Conservation (phyloP, 768 basidiomycete species). For the Leccinum boreale region DNA sequence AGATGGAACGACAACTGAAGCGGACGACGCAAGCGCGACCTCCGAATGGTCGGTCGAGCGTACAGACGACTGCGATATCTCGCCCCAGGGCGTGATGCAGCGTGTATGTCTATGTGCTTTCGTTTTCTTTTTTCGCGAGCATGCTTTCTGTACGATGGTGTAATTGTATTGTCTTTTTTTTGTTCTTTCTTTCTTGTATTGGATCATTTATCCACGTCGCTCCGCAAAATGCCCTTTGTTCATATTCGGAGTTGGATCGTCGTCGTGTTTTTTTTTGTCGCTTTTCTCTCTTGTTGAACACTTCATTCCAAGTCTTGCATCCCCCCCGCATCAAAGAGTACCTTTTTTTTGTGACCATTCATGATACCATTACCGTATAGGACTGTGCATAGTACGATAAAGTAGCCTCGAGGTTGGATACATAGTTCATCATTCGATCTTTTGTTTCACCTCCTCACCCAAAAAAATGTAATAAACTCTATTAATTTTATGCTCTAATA, state of each 20-base stretch:
- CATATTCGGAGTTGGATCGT: background rate
- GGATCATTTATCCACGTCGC: background rate
- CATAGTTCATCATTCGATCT: constrained; percentile 6
- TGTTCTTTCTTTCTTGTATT: background rate
- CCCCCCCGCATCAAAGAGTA: constrained; percentile 13
- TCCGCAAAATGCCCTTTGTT: background rate
- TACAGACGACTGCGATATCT: constrained; percentile 28
- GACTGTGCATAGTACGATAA: constrained; percentile 19
- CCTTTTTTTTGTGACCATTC: background rate
- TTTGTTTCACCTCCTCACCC: background rate
- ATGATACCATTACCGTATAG: constrained; percentile 18
- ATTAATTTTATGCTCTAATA: constrained; percentile 5
- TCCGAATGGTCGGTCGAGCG: constrained; percentile 23
- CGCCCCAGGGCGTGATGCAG: constrained; percentile 22
- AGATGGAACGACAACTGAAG: constrained; percentile 73
- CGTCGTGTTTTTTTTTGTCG: constrained; percentile 3
- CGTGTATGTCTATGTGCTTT: background rate
- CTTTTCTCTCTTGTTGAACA: background rate
- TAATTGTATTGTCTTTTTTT: background rate
- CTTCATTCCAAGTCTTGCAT: constrained; percentile 3
- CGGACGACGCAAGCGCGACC: constrained; percentile 46
- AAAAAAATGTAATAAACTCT: background rate
- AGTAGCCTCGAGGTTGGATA: background rate
- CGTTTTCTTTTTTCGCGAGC: background rate
- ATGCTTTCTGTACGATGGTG: constrained; percentile 11